Evolutionary conservation across 495 filamentous ascomycete species (phyloP), one percentile per base, ranked within the genome.

Genomic region (Aeminium ludgeri): DNA sequence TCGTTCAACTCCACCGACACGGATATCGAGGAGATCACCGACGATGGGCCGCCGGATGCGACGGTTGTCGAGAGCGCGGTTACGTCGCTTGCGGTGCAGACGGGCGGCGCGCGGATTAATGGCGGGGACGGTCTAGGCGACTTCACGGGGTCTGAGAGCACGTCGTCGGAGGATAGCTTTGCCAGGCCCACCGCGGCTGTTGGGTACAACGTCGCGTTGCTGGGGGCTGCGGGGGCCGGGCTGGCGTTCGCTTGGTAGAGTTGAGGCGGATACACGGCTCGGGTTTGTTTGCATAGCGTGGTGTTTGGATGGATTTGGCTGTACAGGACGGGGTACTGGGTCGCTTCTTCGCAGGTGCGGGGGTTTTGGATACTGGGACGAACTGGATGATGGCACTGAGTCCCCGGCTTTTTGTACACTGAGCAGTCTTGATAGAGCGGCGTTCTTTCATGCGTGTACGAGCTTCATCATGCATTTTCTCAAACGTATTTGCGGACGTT

Each of bases 21-120:
- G 17, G 67, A 73, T 33, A 62, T 94, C 34, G 46, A 68, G 12
- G 86, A 92, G 59, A 92, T 96, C 43, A 69, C 69, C 3, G 82
- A 82, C 0, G 55, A 61, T 6, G 61, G 68, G 2, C 73, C 94
- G 7, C 87, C 87, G 0, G 67, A 68, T 34, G 84, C 86, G 1
- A 79, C 76, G 0, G 56, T 54, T 15, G 82, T 89, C 5, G 25
- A 62, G 6, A 76, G 78, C 46, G 64, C 85, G 0, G 74, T 82
- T 2, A 67, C 67, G 8, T 48, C 49, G 12, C 50, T 54, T 4
- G 45, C 55, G 8, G 51, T 49, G 3, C 40, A 10, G 11, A 43
- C 47, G 19, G 60, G 55, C 23, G 56, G 58, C 20, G 57, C 51
- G 13, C 31, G 50, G 27, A 45, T 42, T 12, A 38, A 34, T n/a